Evolutionary conservation across 2,329 filamentous ascomycete genomes (phyloP).

Genomic region (Chaetomiaceae sp.): DNA sequence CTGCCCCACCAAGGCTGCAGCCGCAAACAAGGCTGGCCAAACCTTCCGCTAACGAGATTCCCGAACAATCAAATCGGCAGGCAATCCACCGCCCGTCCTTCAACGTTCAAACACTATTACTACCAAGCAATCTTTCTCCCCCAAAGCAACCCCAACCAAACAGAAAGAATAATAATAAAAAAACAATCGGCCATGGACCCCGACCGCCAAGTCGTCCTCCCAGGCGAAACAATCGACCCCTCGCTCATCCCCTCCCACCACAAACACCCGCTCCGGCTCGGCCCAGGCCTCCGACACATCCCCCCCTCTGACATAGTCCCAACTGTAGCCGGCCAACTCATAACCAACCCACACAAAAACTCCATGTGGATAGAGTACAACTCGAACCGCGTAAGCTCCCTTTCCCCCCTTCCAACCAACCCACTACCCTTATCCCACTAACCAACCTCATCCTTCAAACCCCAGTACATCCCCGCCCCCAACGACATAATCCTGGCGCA

Average conservation of each 20-base stretch:
- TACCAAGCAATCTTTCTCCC: no score
- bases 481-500: constrained; percentile 88
- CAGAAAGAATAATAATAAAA: background rate
- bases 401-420: constrained; percentile 24
- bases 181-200: constrained; percentile 45
- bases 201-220: constrained; percentile 65
- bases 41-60: constrained; percentile 5
- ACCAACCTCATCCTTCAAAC: background rate
- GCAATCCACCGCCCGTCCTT: no score
- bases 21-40: constrained; percentile 18
- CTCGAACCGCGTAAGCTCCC: constrained; percentile 57
- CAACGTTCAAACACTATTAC: no score
- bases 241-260: constrained; percentile 62
- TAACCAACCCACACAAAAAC: constrained; percentile 68
- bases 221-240: constrained; percentile 70
- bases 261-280: constrained; percentile 71
- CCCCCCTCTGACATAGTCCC: constrained; percentile 70
- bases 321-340: constrained; percentile 63
- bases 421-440: background rate
- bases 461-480: constrained; percentile 70
- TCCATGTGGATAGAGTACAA: constrained; percentile 72
- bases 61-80: constrained; percentile 3
- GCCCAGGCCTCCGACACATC: constrained; percentile 77
- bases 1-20: constrained; percentile 21
- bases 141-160: no score